These are phyloP conservation scores for Globisporangium uncinulatum DNA, from an alignment of 352 stramenopile species.

Conservation along the genomic window DNA sequence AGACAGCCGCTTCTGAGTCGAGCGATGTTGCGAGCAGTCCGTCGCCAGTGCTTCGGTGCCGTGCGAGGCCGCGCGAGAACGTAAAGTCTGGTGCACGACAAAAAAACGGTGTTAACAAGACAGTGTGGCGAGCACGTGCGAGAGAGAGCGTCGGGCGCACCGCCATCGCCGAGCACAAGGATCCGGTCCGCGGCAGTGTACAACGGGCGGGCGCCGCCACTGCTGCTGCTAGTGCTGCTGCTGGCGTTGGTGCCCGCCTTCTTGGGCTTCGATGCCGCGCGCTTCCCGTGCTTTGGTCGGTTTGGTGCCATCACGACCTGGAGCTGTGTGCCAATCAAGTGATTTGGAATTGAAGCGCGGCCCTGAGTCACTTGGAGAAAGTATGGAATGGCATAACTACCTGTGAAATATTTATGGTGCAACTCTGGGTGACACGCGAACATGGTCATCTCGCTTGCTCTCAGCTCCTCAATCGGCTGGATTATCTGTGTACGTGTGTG, in stretches of 20 bases:
- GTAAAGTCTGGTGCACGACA: slow-evolving; percentile 53
- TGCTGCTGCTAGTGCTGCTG: slow-evolving; percentile 4
- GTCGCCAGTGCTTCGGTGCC: slow-evolving; percentile 49
- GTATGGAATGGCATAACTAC: too few relatives aligned
- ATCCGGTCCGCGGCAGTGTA: slow-evolving; percentile 55
- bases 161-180: slow-evolving; percentile 74
- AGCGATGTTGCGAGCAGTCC: slow-evolving; percentile 73
- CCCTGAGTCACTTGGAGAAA: too few relatives aligned
- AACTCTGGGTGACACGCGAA: too few relatives aligned
- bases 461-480: too few relatives aligned
- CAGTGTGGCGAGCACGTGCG: not conserved
- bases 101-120: not conserved
- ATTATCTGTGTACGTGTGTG: not conserved
- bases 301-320: not conserved
- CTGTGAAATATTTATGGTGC: too few relatives aligned
- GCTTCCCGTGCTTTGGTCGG: not conserved
- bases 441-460: too few relatives aligned
- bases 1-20: slow-evolving; percentile 58
- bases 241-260: slow-evolving; percentile 7
- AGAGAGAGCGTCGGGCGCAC: slow-evolving; percentile 9
- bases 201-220: slow-evolving; percentile 19
- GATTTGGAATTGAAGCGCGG: too few relatives aligned
- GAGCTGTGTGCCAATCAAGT: not conserved
- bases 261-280: not conserved
- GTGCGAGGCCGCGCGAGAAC: slow-evolving; percentile 64